phyloP scores from a whole-genome alignment of 805 yeast species.

The Ogataea degrootiae region DNA sequence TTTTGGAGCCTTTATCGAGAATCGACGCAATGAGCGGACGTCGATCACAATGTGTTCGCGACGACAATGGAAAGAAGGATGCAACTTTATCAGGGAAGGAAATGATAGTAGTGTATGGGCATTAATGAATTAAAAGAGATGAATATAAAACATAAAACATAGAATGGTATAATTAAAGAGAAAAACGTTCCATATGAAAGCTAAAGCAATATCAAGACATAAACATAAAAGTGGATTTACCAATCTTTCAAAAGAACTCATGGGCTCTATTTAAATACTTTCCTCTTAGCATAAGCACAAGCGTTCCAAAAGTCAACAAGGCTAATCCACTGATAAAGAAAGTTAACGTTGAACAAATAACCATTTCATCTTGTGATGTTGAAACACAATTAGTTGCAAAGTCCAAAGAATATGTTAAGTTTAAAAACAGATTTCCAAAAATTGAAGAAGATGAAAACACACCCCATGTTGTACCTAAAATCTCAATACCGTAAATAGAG shows the following conservation, averaged over 20 bases:
- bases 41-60: too few relatives aligned
- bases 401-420: conserved; percentile 70
- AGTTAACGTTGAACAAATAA: conserved; percentile 31
- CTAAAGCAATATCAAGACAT: neutral
- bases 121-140: too few relatives aligned
- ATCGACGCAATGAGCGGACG: too few relatives aligned
- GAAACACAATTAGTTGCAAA: conserved; percentile 42
- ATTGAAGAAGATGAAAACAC: conserved; percentile 76
- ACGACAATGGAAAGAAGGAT: neutral
- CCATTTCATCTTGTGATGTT: conserved; percentile 15
- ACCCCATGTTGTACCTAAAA: conserved; percentile 93
- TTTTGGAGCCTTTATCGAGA: too few relatives aligned
- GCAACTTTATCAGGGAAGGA: neutral
- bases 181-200: neutral
- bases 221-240: neutral
- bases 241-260: conserved; percentile 19
- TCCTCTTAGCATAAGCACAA: conserved; percentile 18
- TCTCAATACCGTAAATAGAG: conserved; percentile 79
- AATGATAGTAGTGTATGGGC: neutral
- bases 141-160: too few relatives aligned
- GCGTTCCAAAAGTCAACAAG: conserved; percentile 19
- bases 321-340: conserved; percentile 26
- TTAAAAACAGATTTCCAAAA: conserved; percentile 26
- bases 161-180: neutral
- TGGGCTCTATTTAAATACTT: conserved; percentile 22